These are phyloP conservation scores for Trichomonascaceae sp. DNA, from an alignment of 1,139 yeast genomes.

Conservation along the genomic window DNA sequence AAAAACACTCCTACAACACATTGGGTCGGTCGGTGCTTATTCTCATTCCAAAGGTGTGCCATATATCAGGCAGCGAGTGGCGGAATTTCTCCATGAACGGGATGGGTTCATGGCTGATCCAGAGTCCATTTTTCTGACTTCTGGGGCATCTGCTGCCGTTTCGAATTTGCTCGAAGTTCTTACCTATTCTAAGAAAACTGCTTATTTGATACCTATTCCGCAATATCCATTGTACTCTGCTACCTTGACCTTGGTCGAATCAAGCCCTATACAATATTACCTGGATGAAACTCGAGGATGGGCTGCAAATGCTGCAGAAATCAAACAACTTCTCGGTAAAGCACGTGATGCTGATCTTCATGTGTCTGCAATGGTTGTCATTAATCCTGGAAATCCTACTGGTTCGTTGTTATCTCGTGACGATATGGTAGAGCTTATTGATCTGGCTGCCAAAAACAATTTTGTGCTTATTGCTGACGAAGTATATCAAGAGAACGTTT, in stretches of 20 bases:
- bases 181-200: slow-evolving; percentile 60
- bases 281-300: slow-evolving; percentile 74
- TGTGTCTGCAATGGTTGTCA: slow-evolving; percentile 80
- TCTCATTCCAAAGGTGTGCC: slow-evolving; percentile 87
- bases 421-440: slow-evolving; percentile 64
- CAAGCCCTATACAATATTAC: slow-evolving; percentile 82
- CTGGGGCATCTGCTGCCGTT: slow-evolving; percentile 94
- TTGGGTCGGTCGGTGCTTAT: slow-evolving; percentile 90
- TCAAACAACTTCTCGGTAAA: slow-evolving; percentile 50
- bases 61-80: slow-evolving; percentile 66
- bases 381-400: slow-evolving; percentile 98
- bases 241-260: slow-evolving; percentile 71
- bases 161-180: slow-evolving; percentile 65
- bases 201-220: slow-evolving; percentile 92
- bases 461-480: slow-evolving; percentile 94
- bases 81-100: slow-evolving; percentile 67
- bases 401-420: slow-evolving; percentile 69
- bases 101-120: slow-evolving; percentile 64
- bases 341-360: slow-evolving; percentile 50
- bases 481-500: slow-evolving; percentile 90
- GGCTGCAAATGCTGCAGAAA: slow-evolving; percentile 71
- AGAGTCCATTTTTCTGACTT: slow-evolving; percentile 71
- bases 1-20: slow-evolving; percentile 45
- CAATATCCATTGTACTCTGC: slow-evolving; percentile 97
- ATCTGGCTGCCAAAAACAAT: slow-evolving; percentile 77